Percentiles rank a stretch among this genome's conserved stretches.
Evolutionary conservation across 169 alveolate genomes (phyloP).

Genomic region (Nephromyces sp.): DNA sequence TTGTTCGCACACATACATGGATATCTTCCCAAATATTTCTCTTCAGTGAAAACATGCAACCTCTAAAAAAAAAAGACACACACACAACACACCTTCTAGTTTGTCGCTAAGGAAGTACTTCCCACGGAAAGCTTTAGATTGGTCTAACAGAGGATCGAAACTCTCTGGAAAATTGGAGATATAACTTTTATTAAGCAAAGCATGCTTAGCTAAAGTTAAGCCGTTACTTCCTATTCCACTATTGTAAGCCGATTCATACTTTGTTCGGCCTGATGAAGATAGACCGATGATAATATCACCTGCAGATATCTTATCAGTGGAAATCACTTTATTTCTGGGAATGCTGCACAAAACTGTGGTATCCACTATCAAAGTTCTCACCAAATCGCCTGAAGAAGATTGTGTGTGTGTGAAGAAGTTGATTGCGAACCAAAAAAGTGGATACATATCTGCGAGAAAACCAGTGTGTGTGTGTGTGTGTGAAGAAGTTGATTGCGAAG

Average conservation of each 20-base stretch:
- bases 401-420: no score
- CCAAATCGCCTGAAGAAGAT: conserved; percentile 3
- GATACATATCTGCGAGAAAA: no score
- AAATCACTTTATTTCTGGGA: background rate
- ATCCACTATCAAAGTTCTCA: conserved; percentile 2
- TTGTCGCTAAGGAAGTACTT: no score
- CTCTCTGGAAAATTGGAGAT: background rate
- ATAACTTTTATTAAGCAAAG: background rate
- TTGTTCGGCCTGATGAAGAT: background rate
- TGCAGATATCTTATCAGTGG: background rate
- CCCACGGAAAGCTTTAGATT: no score
- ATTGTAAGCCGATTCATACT: conserved; percentile 2
- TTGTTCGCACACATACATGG: no score
- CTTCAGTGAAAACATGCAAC: no score
- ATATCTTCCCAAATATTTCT: no score
- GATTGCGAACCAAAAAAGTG: no score
- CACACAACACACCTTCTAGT: no score
- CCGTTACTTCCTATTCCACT: conserved; percentile 11
- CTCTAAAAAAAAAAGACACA: no score
- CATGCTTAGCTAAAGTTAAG: conserved; percentile 3
- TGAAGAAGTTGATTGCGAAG: no score
- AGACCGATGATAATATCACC: conserved; percentile 6
- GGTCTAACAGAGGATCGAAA: background rate
- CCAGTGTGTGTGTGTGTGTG: no score
- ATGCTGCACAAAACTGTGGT: conserved; percentile 7